These are phyloP conservation scores for Termitomyces sp. DNA, from an alignment of 768 basidiomycete genomes.

Conservation along the genomic window DNA sequence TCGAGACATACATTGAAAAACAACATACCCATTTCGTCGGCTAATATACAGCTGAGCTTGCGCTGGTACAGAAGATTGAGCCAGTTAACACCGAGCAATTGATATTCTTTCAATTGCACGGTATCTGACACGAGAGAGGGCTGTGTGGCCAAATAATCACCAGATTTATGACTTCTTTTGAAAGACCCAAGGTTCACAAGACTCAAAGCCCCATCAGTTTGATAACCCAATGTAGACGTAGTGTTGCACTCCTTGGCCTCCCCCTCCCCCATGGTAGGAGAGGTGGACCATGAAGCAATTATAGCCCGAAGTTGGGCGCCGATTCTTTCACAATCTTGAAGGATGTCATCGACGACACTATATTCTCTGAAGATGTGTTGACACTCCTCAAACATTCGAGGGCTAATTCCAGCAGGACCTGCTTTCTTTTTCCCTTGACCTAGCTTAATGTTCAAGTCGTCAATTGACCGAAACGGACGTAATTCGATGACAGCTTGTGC, in stretches of 20 bases:
- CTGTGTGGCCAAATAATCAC: slow-evolving; percentile 71
- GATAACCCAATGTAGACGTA: slow-evolving; percentile 23
- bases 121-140: slow-evolving; percentile 62
- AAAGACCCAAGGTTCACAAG: slow-evolving; percentile 42
- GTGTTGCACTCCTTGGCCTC: slow-evolving; percentile 30
- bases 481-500: slow-evolving; percentile 72
- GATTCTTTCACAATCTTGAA: slow-evolving; percentile 85
- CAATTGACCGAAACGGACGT: slow-evolving; percentile 75
- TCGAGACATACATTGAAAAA: neutral
- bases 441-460: slow-evolving; percentile 72
- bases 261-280: slow-evolving; percentile 31
- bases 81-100: slow-evolving; percentile 98
- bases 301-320: slow-evolving; percentile 68
- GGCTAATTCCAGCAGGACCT: slow-evolving; percentile 76
- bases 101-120: slow-evolving; percentile 91
- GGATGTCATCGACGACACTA: slow-evolving; percentile 80
- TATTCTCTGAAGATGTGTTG: slow-evolving; percentile 81
- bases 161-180: slow-evolving; percentile 32
- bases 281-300: slow-evolving; percentile 72
- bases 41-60: slow-evolving; percentile 88
- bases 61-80: slow-evolving; percentile 79
- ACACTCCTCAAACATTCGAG: slow-evolving; percentile 89
- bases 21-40: slow-evolving; percentile 95
- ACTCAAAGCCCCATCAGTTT: slow-evolving; percentile 60
- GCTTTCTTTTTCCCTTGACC: slow-evolving; percentile 86